phyloP scores from a whole-genome alignment of 306 rosid species.

The Glycine latifolia region DNA sequence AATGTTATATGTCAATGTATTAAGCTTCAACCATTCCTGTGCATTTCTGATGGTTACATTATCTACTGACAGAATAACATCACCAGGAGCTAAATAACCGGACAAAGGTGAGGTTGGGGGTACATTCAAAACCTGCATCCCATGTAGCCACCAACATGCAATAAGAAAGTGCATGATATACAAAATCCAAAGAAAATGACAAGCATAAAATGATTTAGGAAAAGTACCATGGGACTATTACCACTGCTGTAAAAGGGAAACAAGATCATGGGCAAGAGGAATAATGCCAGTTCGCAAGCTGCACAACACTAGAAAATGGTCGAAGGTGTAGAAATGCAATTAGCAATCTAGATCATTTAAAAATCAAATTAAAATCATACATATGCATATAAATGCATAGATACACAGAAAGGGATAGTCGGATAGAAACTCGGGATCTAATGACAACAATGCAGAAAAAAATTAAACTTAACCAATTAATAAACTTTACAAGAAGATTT shows the following conservation, averaged over 20 bases:
- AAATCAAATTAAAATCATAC: conserved; percentile 10
- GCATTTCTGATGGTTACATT: conserved; percentile 60
- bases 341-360: conserved; percentile 20
- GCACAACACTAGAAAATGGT: conserved; percentile 72
- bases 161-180: conserved; percentile 34
- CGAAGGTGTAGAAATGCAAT: conserved; percentile 37
- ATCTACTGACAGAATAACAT: conserved; percentile 75
- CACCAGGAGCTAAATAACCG: conserved; percentile 72
- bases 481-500: not conserved
- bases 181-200: conserved; percentile 23
- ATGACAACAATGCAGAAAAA: not conserved
- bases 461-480: conserved; percentile 3
- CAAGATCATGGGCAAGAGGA: conserved; percentile 76
- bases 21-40: conserved; percentile 73
- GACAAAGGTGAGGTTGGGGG: conserved; percentile 71
- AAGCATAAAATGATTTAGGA: conserved; percentile 26
- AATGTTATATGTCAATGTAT: conserved; percentile 52
- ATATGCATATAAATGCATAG: conserved; percentile 2
- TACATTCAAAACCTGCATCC: conserved; percentile 73
- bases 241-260: conserved; percentile 72
- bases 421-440: conserved; percentile 27
- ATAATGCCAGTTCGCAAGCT: conserved; percentile 73
- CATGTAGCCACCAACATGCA: conserved; percentile 45
- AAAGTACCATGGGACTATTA: conserved; percentile 68
- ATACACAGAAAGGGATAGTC: not conserved